Evolutionary conservation across 2,329 filamentous ascomycete species (phyloP).

Genomic region (Penicillium sp.): DNA sequence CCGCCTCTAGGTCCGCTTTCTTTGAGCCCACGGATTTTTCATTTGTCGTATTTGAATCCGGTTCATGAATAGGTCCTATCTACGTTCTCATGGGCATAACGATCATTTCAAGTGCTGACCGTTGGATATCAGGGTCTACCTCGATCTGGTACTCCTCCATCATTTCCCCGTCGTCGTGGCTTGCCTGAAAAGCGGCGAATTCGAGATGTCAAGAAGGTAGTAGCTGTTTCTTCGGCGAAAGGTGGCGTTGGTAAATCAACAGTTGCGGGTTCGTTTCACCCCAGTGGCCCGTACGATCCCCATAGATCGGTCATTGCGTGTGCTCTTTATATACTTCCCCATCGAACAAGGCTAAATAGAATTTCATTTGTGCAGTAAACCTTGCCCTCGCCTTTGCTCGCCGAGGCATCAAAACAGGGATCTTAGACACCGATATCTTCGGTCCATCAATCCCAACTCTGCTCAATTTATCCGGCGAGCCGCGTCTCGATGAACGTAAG

Average conservation of each 20-base stretch:
- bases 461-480: constrained; percentile 73
- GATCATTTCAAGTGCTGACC: not conserved
- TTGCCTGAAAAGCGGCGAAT: constrained; percentile 77
- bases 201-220: constrained; percentile 77
- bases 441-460: constrained; percentile 91
- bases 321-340: not conserved
- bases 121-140: constrained; percentile 64
- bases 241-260: constrained; percentile 98
- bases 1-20: too few relatives aligned
- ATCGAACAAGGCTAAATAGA: constrained; percentile 1
- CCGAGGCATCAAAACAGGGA: constrained; percentile 72
- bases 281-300: not conserved
- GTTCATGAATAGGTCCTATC: too few relatives aligned
- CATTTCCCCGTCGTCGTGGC: constrained; percentile 68
- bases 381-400: constrained; percentile 80
- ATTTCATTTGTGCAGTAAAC: constrained; percentile 50
- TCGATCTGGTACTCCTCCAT: constrained; percentile 61
- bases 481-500: constrained; percentile 66
- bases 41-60: too few relatives aligned
- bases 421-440: constrained; percentile 94
- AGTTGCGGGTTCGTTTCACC: constrained; percentile 59
- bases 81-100: too few relatives aligned
- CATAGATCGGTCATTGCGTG: not conserved
- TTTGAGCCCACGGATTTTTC: too few relatives aligned
- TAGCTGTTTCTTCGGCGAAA: constrained; percentile 95